phyloP scores from a whole-genome alignment of 1,284 basidiomycete genomes.

The Quambalaria eucalypti region DNA sequence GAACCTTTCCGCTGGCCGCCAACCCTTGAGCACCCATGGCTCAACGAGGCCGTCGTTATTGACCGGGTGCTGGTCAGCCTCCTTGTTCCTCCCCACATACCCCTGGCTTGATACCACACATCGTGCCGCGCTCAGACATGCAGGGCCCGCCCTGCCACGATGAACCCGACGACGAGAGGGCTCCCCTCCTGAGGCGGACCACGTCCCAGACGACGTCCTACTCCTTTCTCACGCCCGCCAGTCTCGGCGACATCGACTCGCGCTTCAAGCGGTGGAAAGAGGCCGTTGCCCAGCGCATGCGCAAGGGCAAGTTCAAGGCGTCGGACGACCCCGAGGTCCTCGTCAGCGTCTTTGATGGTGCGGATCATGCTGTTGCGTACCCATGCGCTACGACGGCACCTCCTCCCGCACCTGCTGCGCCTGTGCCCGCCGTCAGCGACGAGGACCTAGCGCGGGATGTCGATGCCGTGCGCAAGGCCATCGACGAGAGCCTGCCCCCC shows the following conservation, averaged over 20 bases:
- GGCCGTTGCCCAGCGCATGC: conserved; percentile 13
- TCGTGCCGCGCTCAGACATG: too few species aligned
- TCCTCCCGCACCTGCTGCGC: neutral
- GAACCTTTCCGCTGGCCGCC: too few species aligned
- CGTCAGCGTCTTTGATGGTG: conserved; percentile 15
- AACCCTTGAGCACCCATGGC: too few species aligned
- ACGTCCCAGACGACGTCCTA: neutral
- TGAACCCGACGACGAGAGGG: conserved; percentile 10
- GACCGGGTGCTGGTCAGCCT: too few species aligned
- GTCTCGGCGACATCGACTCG: conserved; percentile 26
- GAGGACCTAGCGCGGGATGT: conserved; percentile 19
- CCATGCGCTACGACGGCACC: neutral
- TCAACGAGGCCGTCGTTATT: too few species aligned
- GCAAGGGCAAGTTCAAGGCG: neutral
- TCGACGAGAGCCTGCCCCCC: conserved; percentile 29
- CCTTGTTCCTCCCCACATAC: too few species aligned
- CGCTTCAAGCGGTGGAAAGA: conserved; percentile 27
- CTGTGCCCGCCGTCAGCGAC: neutral
- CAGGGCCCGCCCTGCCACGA: too few species aligned
- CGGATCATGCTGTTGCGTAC: conserved; percentile 1
- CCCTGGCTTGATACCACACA: too few species aligned
- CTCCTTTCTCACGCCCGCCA: neutral
- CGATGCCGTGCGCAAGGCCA: conserved; percentile 26
- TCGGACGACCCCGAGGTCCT: conserved; percentile 5
- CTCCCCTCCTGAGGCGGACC: neutral